Evolutionary conservation across 1,284 basidiomycete species (phyloP).

Genomic region (Cryptococcus sp.): DNA sequence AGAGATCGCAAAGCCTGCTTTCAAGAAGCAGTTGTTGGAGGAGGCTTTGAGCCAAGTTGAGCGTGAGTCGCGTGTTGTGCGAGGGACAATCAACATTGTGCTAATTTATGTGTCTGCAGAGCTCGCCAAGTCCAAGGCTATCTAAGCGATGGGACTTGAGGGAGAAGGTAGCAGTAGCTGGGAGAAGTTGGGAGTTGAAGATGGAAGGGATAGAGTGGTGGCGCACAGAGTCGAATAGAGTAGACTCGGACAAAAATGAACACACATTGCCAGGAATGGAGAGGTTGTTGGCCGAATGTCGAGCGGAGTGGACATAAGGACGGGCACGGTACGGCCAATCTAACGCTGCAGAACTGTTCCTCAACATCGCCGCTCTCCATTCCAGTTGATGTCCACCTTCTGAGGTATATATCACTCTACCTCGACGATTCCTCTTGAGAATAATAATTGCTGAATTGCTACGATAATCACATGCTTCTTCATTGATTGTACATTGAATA

Average conservation of each 20-base stretch:
- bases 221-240: conserved; percentile 1
- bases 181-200: background rate
- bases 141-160: conserved; percentile 53
- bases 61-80: conserved; percentile 62
- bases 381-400: too few relatives aligned
- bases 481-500: too few relatives aligned
- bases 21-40: conserved; percentile 85
- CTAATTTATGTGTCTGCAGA: conserved; percentile 52
- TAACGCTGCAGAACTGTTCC: too few relatives aligned
- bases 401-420: too few relatives aligned
- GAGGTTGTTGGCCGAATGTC: too few relatives aligned
- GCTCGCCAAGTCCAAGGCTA: conserved; percentile 69
- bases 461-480: too few relatives aligned
- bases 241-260: conserved; percentile 2
- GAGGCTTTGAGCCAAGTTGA: conserved; percentile 89
- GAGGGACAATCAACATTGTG: background rate
- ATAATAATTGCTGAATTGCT: too few relatives aligned
- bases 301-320: too few relatives aligned
- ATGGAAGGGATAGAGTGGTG: background rate
- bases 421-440: too few relatives aligned
- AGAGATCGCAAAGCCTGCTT: conserved; percentile 83
- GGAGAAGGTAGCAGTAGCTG: conserved; percentile 5
- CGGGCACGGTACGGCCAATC: too few relatives aligned
- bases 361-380: too few relatives aligned
- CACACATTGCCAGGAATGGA: background rate